Evolutionary conservation across 176 grass and related monocot genomes (phyloP).

Genomic region (Elaeis guineensis): DNA sequence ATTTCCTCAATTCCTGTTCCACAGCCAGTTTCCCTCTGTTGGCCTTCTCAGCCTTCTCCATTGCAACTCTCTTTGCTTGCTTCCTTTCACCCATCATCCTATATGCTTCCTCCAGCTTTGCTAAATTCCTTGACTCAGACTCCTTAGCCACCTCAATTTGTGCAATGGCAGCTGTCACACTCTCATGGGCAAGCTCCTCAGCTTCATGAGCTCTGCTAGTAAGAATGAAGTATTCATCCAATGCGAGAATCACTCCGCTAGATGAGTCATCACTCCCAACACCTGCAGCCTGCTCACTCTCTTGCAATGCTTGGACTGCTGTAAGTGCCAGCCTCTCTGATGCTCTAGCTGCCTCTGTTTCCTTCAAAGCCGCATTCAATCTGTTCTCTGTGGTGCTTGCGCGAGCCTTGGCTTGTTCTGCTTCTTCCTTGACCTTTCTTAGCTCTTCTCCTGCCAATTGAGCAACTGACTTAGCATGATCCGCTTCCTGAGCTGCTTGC

Average conservation of each 20-base stretch:
- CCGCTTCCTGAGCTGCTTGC: conserved; percentile 23
- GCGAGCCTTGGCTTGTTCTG: conserved; percentile 28
- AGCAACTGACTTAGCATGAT: conserved; percentile 25
- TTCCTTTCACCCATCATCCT: conserved; percentile 35
- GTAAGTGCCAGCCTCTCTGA: conserved; percentile 30
- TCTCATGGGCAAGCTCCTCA: conserved; percentile 22
- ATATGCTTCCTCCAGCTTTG: conserved; percentile 27
- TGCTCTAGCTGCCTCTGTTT: conserved; percentile 30
- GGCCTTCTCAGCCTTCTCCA: conserved; percentile 14
- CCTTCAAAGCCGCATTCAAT: conserved; percentile 28
- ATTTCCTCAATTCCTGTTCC: conserved; percentile 58
- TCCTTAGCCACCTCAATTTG: conserved; percentile 44
- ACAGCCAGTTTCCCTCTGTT: conserved; percentile 40
- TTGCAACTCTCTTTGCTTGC: conserved; percentile 23
- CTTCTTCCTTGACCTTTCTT: conserved; percentile 33
- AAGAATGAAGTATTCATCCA: conserved; percentile 35
- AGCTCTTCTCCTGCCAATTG: conserved; percentile 30
- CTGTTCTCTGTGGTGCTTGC: conserved; percentile 33
- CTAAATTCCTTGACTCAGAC: conserved; percentile 17
- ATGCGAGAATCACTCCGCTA: conserved; percentile 17
- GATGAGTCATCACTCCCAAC: conserved; percentile 13
- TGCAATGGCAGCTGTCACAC: conserved; percentile 13
- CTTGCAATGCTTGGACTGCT: conserved; percentile 31
- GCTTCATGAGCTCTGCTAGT: conserved; percentile 22
- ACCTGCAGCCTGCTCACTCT: conserved; percentile 20